Evolutionary conservation across 176 grass and related monocot genomes (phyloP).

Genomic region (Otatea glauca): DNA sequence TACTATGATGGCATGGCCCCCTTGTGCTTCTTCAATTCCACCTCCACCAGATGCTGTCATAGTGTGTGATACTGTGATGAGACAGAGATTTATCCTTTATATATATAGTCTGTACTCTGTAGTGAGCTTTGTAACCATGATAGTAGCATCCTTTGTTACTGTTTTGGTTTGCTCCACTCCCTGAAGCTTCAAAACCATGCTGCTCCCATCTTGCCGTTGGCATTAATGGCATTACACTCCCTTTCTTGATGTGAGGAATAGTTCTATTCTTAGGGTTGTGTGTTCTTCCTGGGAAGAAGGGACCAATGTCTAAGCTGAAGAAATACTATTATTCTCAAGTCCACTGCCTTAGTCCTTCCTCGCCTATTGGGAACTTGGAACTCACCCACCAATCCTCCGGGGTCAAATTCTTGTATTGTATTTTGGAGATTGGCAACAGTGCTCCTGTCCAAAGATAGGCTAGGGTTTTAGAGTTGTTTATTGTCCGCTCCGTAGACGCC

Average conservation of each 20-base stretch:
- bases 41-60: slow-evolving; percentile 36
- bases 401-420: slow-evolving; percentile 33
- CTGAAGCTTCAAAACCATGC: slow-evolving; percentile 29
- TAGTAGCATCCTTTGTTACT: neutral
- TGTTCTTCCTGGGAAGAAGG: slow-evolving; percentile 57
- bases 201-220: slow-evolving; percentile 38
- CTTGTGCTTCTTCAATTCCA: slow-evolving; percentile 44
- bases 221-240: slow-evolving; percentile 37
- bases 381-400: slow-evolving; percentile 23
- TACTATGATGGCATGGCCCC: slow-evolving; percentile 43
- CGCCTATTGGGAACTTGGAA: slow-evolving; percentile 47
- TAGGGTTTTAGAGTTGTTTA: slow-evolving; percentile 16
- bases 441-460: neutral
- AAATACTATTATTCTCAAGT: slow-evolving; percentile 38
- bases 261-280: slow-evolving; percentile 47
- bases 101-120: neutral
- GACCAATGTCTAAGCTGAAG: slow-evolving; percentile 42
- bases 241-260: slow-evolving; percentile 46
- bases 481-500: slow-evolving; percentile 39
- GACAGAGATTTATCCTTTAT: slow-evolving; percentile 14
- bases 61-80: slow-evolving; percentile 38
- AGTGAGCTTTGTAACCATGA: slow-evolving; percentile 29
- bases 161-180: slow-evolving; percentile 17
- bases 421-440: slow-evolving; percentile 9
- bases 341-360: slow-evolving; percentile 29